A percentile compares a stretch with the other conserved stretches of the same genome.
Conservation (phyloP, 441 rosid species). For the Biscutella auriculata region DNA sequence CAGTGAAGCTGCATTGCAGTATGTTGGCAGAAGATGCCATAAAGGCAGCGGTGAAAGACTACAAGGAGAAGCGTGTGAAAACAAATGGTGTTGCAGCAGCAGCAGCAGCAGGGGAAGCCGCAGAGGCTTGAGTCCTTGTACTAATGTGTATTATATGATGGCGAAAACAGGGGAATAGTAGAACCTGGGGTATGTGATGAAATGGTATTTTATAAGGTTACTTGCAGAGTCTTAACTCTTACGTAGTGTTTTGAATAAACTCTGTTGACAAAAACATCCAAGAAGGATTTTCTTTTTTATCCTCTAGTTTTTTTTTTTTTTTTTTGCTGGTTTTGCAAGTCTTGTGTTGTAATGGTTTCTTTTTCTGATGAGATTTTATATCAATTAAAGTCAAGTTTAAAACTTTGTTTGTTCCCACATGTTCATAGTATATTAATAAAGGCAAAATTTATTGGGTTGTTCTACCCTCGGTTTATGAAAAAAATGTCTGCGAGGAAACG, state of each 20-base stretch:
- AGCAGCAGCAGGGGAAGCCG: constrained; percentile 40
- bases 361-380: background rate
- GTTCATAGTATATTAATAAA: background rate
- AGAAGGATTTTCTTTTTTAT: constrained; percentile 2
- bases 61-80: constrained; percentile 49
- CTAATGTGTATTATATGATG: constrained; percentile 16
- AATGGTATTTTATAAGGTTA: background rate
- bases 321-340: too few species aligned
- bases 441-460: too few species aligned
- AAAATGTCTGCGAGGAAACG: too few species aligned
- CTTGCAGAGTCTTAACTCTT: too few species aligned
- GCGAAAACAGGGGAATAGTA: constrained; percentile 12
- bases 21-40: constrained; percentile 99
- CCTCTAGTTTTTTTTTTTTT: background rate
- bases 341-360: background rate
- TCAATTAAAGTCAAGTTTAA: background rate
- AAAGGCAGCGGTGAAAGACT: constrained; percentile 92
- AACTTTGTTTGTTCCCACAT: background rate
- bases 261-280: constrained; percentile 7
- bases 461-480: too few species aligned
- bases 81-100: constrained; percentile 22
- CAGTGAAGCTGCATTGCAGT: constrained; percentile 97
- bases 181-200: background rate
- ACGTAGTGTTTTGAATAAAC: constrained; percentile 12
- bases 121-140: constrained; percentile 32